phyloP scores from a whole-genome alignment of 495 filamentous ascomycete genomes.

The Aspergillus panamensis region DNA sequence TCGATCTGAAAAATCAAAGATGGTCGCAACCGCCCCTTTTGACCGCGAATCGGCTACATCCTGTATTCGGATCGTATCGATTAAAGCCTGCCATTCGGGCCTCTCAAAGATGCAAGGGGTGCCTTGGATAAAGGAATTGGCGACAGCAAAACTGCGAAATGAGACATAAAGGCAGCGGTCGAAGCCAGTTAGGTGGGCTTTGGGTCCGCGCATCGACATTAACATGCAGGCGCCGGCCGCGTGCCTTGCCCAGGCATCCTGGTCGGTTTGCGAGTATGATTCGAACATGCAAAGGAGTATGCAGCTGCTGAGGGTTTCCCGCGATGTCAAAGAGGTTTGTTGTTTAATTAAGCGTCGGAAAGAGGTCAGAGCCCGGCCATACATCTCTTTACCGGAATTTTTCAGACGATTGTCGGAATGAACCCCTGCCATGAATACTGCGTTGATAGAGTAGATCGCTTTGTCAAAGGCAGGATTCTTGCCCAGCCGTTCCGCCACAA shows the following conservation, averaged over 20 bases:
- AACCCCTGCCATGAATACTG: slow-evolving; percentile 20
- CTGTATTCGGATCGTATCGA: slow-evolving; percentile 24
- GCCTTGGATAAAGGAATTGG: slow-evolving; percentile 25
- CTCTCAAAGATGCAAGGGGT: slow-evolving; percentile 26
- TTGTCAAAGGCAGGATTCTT: slow-evolving; percentile 24
- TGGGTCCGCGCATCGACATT: slow-evolving; percentile 30
- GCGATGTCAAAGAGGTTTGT: slow-evolving; percentile 15
- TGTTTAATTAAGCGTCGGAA: slow-evolving; percentile 28
- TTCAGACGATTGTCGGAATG: slow-evolving; percentile 17
- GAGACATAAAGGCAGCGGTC: slow-evolving; percentile 29
- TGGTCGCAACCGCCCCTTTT: slow-evolving; percentile 17
- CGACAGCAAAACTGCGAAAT: slow-evolving; percentile 30
- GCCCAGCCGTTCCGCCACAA: slow-evolving; percentile 21
- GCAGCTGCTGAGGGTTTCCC: slow-evolving; percentile 29
- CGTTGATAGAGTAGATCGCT: slow-evolving; percentile 23
- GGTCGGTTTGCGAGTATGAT: slow-evolving; percentile 28
- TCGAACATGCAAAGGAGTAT: slow-evolving; percentile 32
- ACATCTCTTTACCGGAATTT: slow-evolving; percentile 27
- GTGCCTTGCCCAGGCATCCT: slow-evolving; percentile 31
- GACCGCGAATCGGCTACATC: slow-evolving; percentile 21
- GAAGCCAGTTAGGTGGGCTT: slow-evolving; percentile 27
- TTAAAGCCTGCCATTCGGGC: slow-evolving; percentile 31
- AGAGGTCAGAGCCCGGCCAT: slow-evolving; percentile 31
- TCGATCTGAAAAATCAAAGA: slow-evolving; percentile 26
- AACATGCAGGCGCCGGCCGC: slow-evolving; percentile 30